Base-by-base conservation (phyloP, 2,329 filamentous ascomycete species). In the Colletotrichum paranaense region DNA sequence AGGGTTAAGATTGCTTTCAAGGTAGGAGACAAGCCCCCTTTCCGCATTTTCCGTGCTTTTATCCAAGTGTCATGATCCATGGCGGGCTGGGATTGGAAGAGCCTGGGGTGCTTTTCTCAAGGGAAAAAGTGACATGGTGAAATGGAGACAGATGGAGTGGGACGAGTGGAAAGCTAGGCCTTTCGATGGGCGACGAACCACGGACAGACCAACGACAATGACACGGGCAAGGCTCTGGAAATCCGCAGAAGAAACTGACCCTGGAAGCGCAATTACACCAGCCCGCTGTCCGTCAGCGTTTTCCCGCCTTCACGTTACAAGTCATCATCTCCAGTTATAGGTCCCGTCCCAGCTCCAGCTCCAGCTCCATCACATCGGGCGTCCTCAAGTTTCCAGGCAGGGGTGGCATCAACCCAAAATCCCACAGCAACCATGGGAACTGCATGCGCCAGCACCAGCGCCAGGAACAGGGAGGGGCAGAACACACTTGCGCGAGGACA, bases 391-490 rank as follows among this genome's bases (percentile, higher is more conserved):
- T 46, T 62, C 28, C 62, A 35, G 49, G 19, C 26, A 26, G n/a
- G 32, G 32, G 30, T n/a, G 19, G 57, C 32, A 35, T 62, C 26
- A 11, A 26, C 38, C 59, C 38, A 38, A 49, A 62, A 46, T 49
- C 59, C 28, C 38, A 62, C 24, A 46, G 35, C 19, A 35, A 19
- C 60, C 19, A 63, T 63, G 42, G 42, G 19, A 63, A 63, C 42
- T 22, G 22, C 49, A 56, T 19, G 46, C 30, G 30, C 42, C 49
- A 64, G 46, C 30, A 22, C 42, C 49, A 64, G 49, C 22, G 62
- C 62, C 59, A 63, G 55, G 68, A 58, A 67, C 68, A 67, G 68
- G 63, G 62, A 67, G 68, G 63, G 62, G 62, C 28, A n/a, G 26
- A 19, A 52, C 19, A 38, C 28, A 53, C 14, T 56, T 28, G 22